These are phyloP conservation scores for Aspergillus ostianus DNA, from an alignment of 495 filamentous ascomycete genomes.

Conservation along the genomic window DNA sequence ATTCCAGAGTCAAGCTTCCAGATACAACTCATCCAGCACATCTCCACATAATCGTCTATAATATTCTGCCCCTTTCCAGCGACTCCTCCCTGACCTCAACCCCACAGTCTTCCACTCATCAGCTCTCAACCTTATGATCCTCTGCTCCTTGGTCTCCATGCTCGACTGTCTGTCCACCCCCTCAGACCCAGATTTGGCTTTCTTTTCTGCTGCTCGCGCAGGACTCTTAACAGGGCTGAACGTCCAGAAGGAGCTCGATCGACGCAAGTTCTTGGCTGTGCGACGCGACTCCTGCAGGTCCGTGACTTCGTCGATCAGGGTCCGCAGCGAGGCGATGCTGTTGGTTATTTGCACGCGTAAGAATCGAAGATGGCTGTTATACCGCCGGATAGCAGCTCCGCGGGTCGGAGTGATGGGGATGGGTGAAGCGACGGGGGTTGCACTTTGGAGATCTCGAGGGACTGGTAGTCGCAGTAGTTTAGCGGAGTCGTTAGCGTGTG, in stretches of 20 bases:
- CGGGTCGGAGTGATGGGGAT: constrained; percentile 5
- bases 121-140: constrained; percentile 33
- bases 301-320: constrained; percentile 23
- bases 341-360: constrained; percentile 27
- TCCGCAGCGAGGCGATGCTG: constrained; percentile 24
- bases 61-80: constrained; percentile 40
- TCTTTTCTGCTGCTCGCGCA: neutral
- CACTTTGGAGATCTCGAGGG: neutral
- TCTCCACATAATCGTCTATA: constrained; percentile 33
- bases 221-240: constrained; percentile 28
- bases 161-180: neutral
- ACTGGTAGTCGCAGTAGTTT: neutral
- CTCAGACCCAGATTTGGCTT: constrained; percentile 1
- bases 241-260: constrained; percentile 41
- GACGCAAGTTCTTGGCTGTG: constrained; percentile 21
- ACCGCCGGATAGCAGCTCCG: constrained; percentile 14
- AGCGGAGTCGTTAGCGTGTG: neutral
- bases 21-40: constrained; percentile 34
- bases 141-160: constrained; percentile 34
- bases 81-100: constrained; percentile 25
- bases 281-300: constrained; percentile 29
- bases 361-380: constrained; percentile 25
- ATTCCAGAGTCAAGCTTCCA: constrained; percentile 6
- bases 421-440: neutral
- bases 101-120: constrained; percentile 39